Evolutionary conservation across 2,329 filamentous ascomycete genomes (phyloP), one percentile per base, ranked within the genome.

Genomic region (Coniella vitis): DNA sequence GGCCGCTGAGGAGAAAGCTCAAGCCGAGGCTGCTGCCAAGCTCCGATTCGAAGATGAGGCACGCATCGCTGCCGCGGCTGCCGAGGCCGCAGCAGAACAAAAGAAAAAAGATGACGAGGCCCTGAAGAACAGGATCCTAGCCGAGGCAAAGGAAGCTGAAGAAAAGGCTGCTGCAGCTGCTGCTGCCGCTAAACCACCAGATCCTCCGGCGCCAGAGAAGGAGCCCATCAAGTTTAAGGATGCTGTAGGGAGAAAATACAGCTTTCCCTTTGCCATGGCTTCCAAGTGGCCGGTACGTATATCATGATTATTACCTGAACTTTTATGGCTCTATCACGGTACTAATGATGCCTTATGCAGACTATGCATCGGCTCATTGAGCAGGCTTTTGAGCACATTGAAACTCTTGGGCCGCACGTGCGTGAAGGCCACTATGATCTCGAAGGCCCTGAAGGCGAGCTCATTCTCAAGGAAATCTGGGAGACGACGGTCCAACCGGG

Each of bases 221-320:
- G 74, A 82, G 38, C 87, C 87, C 2, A 87, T 95, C 64, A 84
- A 84, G 57, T 95, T 95, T 70, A 94, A 94, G 67, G 90, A 96
- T 63, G 90, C 90, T 1, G 82, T 96, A 14, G 87, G 88, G 29
- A 79, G 90, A 56, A 95, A 94, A 65, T 96, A 94, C 65, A 93
- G 82, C 67, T 95, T 96, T 61, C 90, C 90, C 1, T 95, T 84
- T 68, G 81, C 90, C 55, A 66, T 94, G 25, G 95, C 90, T 66
- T 81, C 83, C 60, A 93, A 84, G 3, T 94, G 89, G 89, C 72
- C 75, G 71, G 87, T 90, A 79, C 63, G 80, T 76, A 31, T 36
- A 47, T 29, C 10, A 10, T 3, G 4, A 4, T 12, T 7, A 13
- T 4, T 35, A 4, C 25, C 12, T 22, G 19, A 14, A 21, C 38